Evolutionary conservation across 1,139 yeast species (phyloP), one percentile per base, ranked within the genome.

Genomic region (Geotrichum aggregatum): DNA sequence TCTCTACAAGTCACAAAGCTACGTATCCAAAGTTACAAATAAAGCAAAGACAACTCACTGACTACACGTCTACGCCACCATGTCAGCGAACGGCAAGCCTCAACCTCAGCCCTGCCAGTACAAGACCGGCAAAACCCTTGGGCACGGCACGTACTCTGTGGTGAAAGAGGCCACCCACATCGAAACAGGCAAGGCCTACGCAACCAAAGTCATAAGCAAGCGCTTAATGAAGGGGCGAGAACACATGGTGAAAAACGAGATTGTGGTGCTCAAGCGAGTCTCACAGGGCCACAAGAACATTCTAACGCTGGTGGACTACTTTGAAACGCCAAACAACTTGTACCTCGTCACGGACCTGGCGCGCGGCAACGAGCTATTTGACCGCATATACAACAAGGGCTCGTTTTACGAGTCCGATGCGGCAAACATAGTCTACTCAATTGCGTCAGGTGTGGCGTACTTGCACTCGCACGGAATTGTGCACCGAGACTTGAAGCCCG

Each of bases 401-500:
- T 67, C 75, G 35, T 71, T 79, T 49, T 75, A 73, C 44, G 78
- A 80, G 45, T 61, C 66, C 1, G 84, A 81, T 56, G 80, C 83
- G 28, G 76, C 71, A 28, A 75, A 78, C 52, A 63, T 79, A 38
- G 73, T 79, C 59, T 71, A 73, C 54, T 78, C 78, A 52, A 67
- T 78, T 39, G 70, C 73, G 1, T 72, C 68, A 1, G 77, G 76
- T 2, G 75, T 91, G 41, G 76, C 76, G 38, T 87, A 87, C 62
- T 74, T 91, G 59, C 98, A 91, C 66, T 72, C 76, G 10, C 80
- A 84, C 59, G 87, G 88, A 45, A 80, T 91, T 52, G 94, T 88
- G 13, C 98, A 92, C 68, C 77, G 98, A 50, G 98, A 92, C 68
- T 75, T 92, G 59, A 92, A 92, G 68, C 97, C 98, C 0, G 98